These are phyloP conservation scores for Penicillium flavigenum DNA, from an alignment of 495 filamentous ascomycete genomes.

Conservation along the genomic window DNA sequence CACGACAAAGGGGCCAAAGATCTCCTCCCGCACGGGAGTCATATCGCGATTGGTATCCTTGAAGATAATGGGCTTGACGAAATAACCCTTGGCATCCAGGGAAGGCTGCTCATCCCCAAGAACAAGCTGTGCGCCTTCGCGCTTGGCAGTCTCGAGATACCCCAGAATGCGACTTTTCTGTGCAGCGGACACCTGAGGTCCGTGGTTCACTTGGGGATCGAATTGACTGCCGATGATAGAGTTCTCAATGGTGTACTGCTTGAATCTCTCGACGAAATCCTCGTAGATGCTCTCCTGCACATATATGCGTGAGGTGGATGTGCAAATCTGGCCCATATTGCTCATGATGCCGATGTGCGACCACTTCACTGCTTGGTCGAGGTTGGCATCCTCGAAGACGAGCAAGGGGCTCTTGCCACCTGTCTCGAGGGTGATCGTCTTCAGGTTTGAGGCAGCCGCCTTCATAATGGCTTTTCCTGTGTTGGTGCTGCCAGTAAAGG, in stretches of 20 bases:
- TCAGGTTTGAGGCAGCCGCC: conserved; percentile 61
- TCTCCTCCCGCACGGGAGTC: conserved; percentile 57
- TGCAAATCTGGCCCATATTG: conserved; percentile 88
- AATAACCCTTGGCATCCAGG: conserved; percentile 41
- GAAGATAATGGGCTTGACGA: conserved; percentile 62
- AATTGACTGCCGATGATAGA: conserved; percentile 76
- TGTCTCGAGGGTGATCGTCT: conserved; percentile 64
- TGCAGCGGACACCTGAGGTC: conserved; percentile 79
- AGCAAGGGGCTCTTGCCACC: conserved; percentile 84
- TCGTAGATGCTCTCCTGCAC: conserved; percentile 80
- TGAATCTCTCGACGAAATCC: conserved; percentile 69
- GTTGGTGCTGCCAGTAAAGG: conserved; percentile 81
- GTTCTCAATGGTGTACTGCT: conserved; percentile 57
- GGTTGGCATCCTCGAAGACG: conserved; percentile 81
- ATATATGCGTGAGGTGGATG: conserved; percentile 79
- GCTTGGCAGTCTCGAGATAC: conserved; percentile 50
- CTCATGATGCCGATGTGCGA: conserved; percentile 67
- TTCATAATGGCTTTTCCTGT: conserved; percentile 88
- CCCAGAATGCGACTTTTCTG: conserved; percentile 79
- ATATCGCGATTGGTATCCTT: conserved; percentile 57
- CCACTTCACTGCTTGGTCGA: conserved; percentile 86
- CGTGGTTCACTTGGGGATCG: conserved; percentile 70
- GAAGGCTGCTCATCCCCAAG: conserved; percentile 1
- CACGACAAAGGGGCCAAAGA: conserved; percentile 64
- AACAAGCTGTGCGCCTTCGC: conserved; percentile 47